phyloP scores from a whole-genome alignment of 306 rosid species.

The Vigna radiata region DNA sequence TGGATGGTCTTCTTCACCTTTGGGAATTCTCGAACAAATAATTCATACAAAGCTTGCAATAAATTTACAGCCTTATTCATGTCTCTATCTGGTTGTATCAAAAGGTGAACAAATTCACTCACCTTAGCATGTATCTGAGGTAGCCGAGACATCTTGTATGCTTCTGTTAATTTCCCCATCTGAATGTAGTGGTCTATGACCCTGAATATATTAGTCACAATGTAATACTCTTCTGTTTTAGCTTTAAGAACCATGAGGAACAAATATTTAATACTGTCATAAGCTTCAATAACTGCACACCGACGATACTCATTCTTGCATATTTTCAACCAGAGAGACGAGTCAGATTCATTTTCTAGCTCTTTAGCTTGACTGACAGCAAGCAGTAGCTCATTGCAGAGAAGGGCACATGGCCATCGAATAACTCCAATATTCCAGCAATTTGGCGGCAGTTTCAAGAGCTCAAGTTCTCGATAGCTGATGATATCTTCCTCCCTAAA shows the following conservation, averaged over 20 bases:
- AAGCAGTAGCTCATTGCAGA: slow-evolving; percentile 84
- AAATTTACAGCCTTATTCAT: slow-evolving; percentile 61
- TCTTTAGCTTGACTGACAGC: slow-evolving; percentile 85
- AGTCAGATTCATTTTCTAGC: slow-evolving; percentile 62
- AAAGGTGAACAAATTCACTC: slow-evolving; percentile 68
- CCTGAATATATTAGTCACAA: slow-evolving; percentile 59
- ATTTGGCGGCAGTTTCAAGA: slow-evolving; percentile 83
- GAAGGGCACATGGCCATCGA: slow-evolving; percentile 90
- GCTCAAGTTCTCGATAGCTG: slow-evolving; percentile 79
- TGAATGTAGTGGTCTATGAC: slow-evolving; percentile 58
- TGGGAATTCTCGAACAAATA: slow-evolving; percentile 74
- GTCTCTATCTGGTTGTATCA: slow-evolving; percentile 58
- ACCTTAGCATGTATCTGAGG: slow-evolving; percentile 70
- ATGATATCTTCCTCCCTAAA: slow-evolving; percentile 97
- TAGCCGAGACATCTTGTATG: slow-evolving; percentile 61
- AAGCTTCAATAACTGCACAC: slow-evolving; percentile 88
- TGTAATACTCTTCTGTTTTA: slow-evolving; percentile 63
- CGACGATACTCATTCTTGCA: slow-evolving; percentile 91
- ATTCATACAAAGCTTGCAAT: slow-evolving; percentile 87
- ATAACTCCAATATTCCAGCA: slow-evolving; percentile 84
- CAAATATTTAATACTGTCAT: slow-evolving; percentile 76
- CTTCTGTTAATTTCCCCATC: slow-evolving; percentile 49
- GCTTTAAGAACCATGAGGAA: slow-evolving; percentile 54
- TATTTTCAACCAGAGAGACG: slow-evolving; percentile 71
- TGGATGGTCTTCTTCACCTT: slow-evolving; percentile 54